A percentile compares a stretch with the other conserved stretches of the same genome.
Conservation (phyloP, 768 basidiomycete species). For the Termitomyces sp. region DNA sequence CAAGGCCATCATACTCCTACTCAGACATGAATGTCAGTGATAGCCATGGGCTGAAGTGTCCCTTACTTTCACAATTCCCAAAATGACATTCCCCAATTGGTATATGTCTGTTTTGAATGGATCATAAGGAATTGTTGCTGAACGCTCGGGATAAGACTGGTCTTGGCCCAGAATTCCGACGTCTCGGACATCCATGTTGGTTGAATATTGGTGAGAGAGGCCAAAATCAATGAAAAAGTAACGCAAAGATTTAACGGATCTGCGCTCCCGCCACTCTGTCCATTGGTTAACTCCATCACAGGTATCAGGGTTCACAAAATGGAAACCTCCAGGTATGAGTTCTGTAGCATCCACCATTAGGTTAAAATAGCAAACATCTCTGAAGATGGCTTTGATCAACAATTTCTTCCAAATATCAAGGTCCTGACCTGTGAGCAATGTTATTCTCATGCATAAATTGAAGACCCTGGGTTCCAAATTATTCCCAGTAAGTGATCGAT, state of each 20-base stretch:
- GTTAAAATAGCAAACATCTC: conserved; percentile 34
- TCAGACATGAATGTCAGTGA: too few species aligned
- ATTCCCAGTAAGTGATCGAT: neutral
- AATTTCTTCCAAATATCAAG: neutral
- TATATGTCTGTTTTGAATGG: conserved; percentile 41
- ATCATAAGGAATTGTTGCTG: conserved; percentile 18
- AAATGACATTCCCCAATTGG: conserved; percentile 16
- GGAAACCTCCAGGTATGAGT: conserved; percentile 19
- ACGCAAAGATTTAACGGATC: conserved; percentile 24
- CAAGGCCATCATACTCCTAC: too few species aligned
- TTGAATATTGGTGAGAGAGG: conserved; percentile 20
- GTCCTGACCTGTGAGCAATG: conserved; percentile 16
- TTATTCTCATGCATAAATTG: conserved; percentile 19
- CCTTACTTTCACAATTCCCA: neutral
- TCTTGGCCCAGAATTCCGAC: conserved; percentile 31
- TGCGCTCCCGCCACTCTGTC: conserved; percentile 17
- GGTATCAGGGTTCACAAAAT: conserved; percentile 16
- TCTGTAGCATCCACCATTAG: too few species aligned
- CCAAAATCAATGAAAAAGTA: too few species aligned
- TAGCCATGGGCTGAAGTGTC: too few species aligned
- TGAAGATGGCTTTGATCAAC: conserved; percentile 20
- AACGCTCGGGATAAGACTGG: conserved; percentile 33
- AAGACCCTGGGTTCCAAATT: conserved; percentile 9
- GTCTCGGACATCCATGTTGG: conserved; percentile 14
- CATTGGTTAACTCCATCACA: conserved; percentile 11